Evolutionary conservation across 73 alveolate species (phyloP), one percentile per base, ranked within the genome.

Genomic region (Paramecium biaurelia): DNA sequence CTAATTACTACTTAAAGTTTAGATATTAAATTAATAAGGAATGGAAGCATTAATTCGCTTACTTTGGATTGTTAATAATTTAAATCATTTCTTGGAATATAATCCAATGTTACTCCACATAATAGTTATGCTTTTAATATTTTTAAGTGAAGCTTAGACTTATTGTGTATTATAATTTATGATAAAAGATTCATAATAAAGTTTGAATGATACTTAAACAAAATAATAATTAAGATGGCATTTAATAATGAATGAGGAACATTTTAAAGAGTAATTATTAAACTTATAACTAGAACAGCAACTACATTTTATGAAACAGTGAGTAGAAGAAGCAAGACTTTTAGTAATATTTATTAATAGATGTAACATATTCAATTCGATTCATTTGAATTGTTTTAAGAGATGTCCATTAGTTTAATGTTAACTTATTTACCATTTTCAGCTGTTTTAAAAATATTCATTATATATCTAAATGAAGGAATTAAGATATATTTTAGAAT

Each of bases 401-500:
- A 89, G 23, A 68, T 89, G 49, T 70, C 94, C 5, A 89, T 70
- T 26, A 89, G 94, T 24, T 45, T 89, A 38, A 70, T 89, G 85
- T 34, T 82, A 24, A 82, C 92, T 5, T 89, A 70, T 42, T 38
- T 89, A 10, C 85, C 85, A 21, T 89, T 89, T 72, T 30, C 92
- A 7, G 35, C 84, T 7, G 92, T 70, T 6, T 57, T 89, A 18
- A 89, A 89, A 34, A 70, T 89, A 38, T 89, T 67, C 57, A 43
- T 89, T 41, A 89, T 89, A 1, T 89, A 89, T 58, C 24, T 89
- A 41, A 89, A 89, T 70, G 94, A 89, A 30, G 94, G 94, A 20
- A 89, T 89, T 10, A 89, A 89, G 38, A 63, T 89, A 18, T 89
- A 89, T 70, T 89, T 89, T 89, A 89, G 94, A 70, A 28, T 89